These are phyloP conservation scores for Aleurites moluccanus DNA, from an alignment of 441 rosid genomes.

Conservation along the genomic window DNA sequence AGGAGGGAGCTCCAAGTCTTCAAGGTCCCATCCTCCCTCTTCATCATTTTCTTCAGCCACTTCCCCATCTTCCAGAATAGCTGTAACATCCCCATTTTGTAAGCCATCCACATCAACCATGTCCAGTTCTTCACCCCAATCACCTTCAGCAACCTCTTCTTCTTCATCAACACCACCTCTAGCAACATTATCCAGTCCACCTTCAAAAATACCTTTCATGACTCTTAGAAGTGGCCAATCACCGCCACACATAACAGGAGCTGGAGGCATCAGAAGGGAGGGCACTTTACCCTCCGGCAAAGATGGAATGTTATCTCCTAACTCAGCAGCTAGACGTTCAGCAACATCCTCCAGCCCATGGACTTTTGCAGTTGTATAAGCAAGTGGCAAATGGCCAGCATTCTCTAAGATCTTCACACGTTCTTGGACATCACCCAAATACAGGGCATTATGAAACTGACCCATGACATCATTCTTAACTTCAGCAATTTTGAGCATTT, in stretches of 20 bases:
- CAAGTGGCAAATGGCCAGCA: conserved; percentile 76
- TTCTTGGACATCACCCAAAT: conserved; percentile 76
- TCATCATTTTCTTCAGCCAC: conserved; percentile 58
- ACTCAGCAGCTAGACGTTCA: conserved; percentile 57
- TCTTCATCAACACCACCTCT: conserved; percentile 55
- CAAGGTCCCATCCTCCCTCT: conserved; percentile 88
- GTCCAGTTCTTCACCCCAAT: conserved; percentile 83
- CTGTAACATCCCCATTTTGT: conserved; percentile 55
- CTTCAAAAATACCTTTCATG: conserved; percentile 81
- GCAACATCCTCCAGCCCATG: conserved; percentile 69
- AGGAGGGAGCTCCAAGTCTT: conserved; percentile 74
- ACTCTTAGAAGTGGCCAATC: conserved; percentile 95
- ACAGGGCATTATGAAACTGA: conserved; percentile 86
- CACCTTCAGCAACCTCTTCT: conserved; percentile 54
- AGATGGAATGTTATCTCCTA: conserved; percentile 64
- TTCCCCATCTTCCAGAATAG: conserved; percentile 59
- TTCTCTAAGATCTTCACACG: conserved; percentile 78
- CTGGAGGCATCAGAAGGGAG: conserved; percentile 68
- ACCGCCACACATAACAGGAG: conserved; percentile 67
- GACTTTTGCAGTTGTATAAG: conserved; percentile 64
- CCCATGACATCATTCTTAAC: conserved; percentile 92
- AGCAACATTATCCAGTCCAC: conserved; percentile 59
- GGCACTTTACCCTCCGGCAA: conserved; percentile 67
- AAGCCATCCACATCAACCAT: conserved; percentile 59
- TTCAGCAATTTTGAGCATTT: conserved; percentile 89